phyloP scores from a whole-genome alignment of 148 eudicot species.

The Arctostaphylos glauca region DNA sequence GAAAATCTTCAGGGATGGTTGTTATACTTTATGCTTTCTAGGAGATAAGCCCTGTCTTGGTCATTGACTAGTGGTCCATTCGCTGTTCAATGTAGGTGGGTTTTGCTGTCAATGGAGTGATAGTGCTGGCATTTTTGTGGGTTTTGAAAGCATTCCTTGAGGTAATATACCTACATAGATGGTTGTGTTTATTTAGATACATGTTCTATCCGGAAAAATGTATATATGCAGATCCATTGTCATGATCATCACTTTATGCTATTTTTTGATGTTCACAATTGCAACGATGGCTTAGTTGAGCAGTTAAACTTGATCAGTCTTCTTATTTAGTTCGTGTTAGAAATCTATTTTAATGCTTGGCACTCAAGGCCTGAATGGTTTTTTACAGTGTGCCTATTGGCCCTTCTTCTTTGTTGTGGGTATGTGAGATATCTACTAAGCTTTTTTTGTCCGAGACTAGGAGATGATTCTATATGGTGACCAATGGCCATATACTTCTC shows the following conservation, averaged over 20 bases:
- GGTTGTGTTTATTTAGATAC: not conserved
- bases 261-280: not conserved
- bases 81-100: constrained; percentile 56
- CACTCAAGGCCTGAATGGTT: not conserved
- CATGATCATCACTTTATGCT: constrained; percentile 7
- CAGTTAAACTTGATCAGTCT: not conserved
- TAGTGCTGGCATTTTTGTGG: constrained; percentile 87
- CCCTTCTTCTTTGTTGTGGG: not conserved
- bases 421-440: not conserved
- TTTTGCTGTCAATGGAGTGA: constrained; percentile 84
- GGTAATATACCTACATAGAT: constrained; percentile 38
- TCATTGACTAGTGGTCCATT: not conserved
- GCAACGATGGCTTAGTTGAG: too few species aligned
- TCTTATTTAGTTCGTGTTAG: not conserved
- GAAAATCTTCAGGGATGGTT: not conserved
- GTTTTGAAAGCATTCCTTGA: constrained; percentile 90
- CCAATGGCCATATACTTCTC: too few species aligned
- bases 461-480: not conserved
- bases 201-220: not conserved
- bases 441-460: not conserved
- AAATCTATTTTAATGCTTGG: not conserved
- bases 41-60: not conserved
- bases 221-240: not conserved
- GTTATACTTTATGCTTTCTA: constrained; percentile 10
- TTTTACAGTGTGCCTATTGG: not conserved